Base-by-base conservation (phyloP, 1,139 yeast species). In the Diutina neorugosa region DNA sequence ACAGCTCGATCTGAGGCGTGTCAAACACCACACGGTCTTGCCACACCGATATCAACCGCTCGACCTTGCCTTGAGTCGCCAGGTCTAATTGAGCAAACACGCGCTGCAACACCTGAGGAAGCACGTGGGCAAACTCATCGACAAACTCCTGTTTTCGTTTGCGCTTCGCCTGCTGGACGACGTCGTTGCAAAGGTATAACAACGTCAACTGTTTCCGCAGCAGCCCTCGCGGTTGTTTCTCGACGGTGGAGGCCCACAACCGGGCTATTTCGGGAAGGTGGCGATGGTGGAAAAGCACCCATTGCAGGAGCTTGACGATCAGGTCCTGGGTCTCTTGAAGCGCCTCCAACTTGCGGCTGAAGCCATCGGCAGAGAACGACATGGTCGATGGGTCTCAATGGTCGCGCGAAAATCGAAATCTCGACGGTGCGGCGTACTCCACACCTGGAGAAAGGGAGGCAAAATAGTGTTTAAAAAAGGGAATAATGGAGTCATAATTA, bases 271-370 rank as follows among this genome's bases (percentile, higher is more conserved):
- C 78, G 11, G 66, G 66, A 25, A 85, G 81, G 60, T 84, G 80
- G 53, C 91, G 73, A 59, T 85, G 81, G 64, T 88, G 91, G 68
- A 87, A 87, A 57, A 88, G 69, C 44, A 84, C 84, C 96, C 96
- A 89, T 63, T 86, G 94, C 0, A 95, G 82, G 2, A 88, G 82
- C 6, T 89, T 77, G 34, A 86, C 93, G 60, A 88, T 88, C 11
- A 91, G 81, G 56, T 87, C 94, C 63, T 86, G 95, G 0, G 95
- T 82, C 58, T 86, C 95, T 61, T 81, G 84, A 51, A 88, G 71
- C 9, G 76, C 67, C 7, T 75, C 72, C 51, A 89, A 72, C 66
- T 86, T 87, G 57, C 79, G 72, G 51, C 63, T 64, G 54, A 86
- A 79, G 43, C 69, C 73, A 47, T 78, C 82, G 53, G 76, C 71